These are phyloP conservation scores for Datura wrightii DNA, from an alignment of 257 asterid genomes.

Conservation along the genomic window DNA sequence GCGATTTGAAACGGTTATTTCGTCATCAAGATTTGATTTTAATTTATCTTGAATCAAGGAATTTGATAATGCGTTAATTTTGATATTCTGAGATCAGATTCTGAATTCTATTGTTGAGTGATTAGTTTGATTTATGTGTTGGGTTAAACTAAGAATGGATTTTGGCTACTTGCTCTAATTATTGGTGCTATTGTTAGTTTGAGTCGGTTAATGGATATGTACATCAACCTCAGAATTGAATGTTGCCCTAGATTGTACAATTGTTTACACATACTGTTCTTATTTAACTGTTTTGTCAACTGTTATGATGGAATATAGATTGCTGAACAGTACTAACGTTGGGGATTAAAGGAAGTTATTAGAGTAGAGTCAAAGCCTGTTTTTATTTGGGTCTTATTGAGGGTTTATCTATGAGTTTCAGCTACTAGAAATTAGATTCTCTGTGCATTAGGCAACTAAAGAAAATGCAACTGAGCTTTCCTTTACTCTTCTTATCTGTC, in stretches of 20 bases:
- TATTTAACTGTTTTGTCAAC: not conserved
- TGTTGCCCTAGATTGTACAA: constrained; percentile 17
- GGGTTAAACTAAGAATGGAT: not conserved
- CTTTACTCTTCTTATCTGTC: not conserved
- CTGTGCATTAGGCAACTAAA: not conserved
- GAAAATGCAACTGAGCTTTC: not conserved
- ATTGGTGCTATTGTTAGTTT: not conserved
- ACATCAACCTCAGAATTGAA: not conserved
- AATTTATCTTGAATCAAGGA: not conserved
- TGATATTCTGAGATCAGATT: constrained; percentile 22
- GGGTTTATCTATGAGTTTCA: not conserved
- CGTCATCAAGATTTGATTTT: not conserved
- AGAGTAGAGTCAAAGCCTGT: not conserved
- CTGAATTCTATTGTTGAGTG: not conserved
- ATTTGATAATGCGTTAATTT: constrained; percentile 1
- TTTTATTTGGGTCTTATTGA: not conserved
- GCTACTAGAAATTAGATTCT: not conserved
- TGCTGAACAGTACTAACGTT: constrained; percentile 3
- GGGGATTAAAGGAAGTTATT: constrained; percentile 16
- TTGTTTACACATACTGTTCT: not conserved
- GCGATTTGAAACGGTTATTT: constrained; percentile 26
- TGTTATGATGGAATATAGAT: constrained; percentile 7
- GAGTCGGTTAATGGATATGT: not conserved
- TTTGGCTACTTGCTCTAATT: not conserved
- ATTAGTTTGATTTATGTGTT: constrained; percentile 5